These are phyloP conservation scores for Crassisporium funariophilum DNA, from an alignment of 768 basidiomycete genomes.

Conservation along the genomic window DNA sequence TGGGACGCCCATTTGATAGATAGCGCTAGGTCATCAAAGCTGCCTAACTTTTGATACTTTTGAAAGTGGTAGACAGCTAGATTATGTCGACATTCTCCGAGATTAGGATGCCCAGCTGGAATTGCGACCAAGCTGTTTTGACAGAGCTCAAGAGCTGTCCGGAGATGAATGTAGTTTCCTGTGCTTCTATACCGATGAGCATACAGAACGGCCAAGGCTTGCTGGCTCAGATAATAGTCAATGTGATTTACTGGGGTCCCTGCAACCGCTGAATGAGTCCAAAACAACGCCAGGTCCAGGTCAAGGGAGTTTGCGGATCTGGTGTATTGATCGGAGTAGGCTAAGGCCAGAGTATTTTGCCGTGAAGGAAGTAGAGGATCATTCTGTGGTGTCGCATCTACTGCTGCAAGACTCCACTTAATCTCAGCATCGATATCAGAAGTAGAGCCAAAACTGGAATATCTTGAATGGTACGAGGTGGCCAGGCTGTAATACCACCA, in stretches of 20 bases:
- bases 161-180: constrained; percentile 1
- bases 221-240: constrained; percentile 1
- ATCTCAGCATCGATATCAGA: constrained; percentile 6
- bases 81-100: constrained; percentile 1
- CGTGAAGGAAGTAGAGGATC: constrained; percentile 2
- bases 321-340: constrained; percentile 2
- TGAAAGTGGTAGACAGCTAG: background rate
- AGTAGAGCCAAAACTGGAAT: background rate
- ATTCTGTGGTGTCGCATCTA: background rate
- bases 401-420: constrained; percentile 1
- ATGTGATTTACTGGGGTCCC: background rate
- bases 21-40: constrained; percentile 3
- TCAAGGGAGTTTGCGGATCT: constrained; percentile 1
- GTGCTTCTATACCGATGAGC: constrained; percentile 1
- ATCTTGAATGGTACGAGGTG: constrained; percentile 5
- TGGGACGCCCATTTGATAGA: constrained; percentile 2
- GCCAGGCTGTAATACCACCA: constrained; percentile 11
- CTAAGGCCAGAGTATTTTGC: background rate
- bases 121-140: background rate
- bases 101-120: background rate
- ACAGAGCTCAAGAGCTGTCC: constrained; percentile 4
- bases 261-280: constrained; percentile 2
- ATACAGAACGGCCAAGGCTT: constrained; percentile 3
- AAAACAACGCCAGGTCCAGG: constrained; percentile 9
- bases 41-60: background rate